phyloP scores from a whole-genome alignment of 1,139 yeast species.

The Yamadazyma atlantica region DNA sequence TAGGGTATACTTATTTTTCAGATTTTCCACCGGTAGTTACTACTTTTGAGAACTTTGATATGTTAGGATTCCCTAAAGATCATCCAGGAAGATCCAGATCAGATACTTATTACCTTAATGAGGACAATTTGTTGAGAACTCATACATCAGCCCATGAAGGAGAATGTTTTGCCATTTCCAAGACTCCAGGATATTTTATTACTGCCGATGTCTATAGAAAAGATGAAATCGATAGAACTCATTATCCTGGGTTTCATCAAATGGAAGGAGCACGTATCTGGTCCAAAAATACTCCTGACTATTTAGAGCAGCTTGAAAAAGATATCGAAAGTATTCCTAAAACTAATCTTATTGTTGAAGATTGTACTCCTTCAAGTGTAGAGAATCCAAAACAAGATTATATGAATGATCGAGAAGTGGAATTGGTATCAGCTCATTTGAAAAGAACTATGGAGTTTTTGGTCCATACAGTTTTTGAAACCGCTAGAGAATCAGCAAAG shows the following conservation, averaged over 20 bases:
- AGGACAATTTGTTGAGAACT: constrained; percentile 70
- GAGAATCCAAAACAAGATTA: constrained; percentile 79
- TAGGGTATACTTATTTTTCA: constrained; percentile 80
- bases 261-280: constrained; percentile 95
- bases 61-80: constrained; percentile 83
- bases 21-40: constrained; percentile 84
- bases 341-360: constrained; percentile 74
- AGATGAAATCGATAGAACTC: constrained; percentile 94
- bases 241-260: constrained; percentile 96
- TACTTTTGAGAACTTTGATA: constrained; percentile 82
- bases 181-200: constrained; percentile 86
- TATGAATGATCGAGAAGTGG: constrained; percentile 69
- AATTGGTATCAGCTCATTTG: constrained; percentile 71
- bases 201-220: constrained; percentile 95
- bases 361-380: constrained; percentile 50
- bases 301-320: constrained; percentile 42
- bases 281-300: constrained; percentile 49
- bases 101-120: constrained; percentile 88
- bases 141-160: constrained; percentile 97
- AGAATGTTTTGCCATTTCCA: constrained; percentile 66
- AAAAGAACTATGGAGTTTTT: constrained; percentile 82
- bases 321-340: constrained; percentile 71
- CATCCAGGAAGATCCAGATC: constrained; percentile 94
- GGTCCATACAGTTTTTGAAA: constrained; percentile 80
- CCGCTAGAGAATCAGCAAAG: constrained; percentile 67